Base-by-base conservation (phyloP, 345 rosid genomes). In the Dovyalis caffra region DNA sequence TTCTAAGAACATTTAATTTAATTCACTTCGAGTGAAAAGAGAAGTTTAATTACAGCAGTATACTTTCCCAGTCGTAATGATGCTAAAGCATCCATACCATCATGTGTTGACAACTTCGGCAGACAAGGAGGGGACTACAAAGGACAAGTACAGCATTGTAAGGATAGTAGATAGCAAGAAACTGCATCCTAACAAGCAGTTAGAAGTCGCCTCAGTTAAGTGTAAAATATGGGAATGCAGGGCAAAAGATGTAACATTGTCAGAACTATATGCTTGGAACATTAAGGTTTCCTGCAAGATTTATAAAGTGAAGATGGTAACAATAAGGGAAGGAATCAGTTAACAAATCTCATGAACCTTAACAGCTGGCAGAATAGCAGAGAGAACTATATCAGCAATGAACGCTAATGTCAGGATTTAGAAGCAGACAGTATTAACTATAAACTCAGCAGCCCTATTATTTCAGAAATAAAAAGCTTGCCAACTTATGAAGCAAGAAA, bases 31-130 rank as follows among this genome's bases (percentile, higher is more conserved):
- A 77, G 62, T 47, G 26, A 57, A 57, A 79, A 71, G 70, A 75
- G 68, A 75, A 72, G 68, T 69, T 65, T 72, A 18, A 71, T 81
- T 61, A 91, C 98, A 82, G 67, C 77, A 10, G 97, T 82, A 71
- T 91, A 93, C 75, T 91, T 93, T 58, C 98, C 98, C 68, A 93
- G 82, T 61, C 88, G 87, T 78, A 93, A 35, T 74, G 95, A 83
- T 73, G 86, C 88, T 85, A 90, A 56, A 78, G 74, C 67, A 78
- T 77, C 79, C 35, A 70, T 74, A 76, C 77, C 81, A 3, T 88
- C 87, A 51, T 72, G 45, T 56, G 93, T 80, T 76, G 87, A 64
- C 76, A 87, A 81, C 73, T 84, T 83, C 18, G 97, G 97, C 60
- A 93, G 87, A 83, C 97, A 88, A 26, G 97, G 95, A 1, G 83